Percentiles rank a stretch among this genome's conserved stretches.
Evolutionary conservation across 1,139 yeast species (phyloP).

Genomic region (Kodamaea fungicola): DNA sequence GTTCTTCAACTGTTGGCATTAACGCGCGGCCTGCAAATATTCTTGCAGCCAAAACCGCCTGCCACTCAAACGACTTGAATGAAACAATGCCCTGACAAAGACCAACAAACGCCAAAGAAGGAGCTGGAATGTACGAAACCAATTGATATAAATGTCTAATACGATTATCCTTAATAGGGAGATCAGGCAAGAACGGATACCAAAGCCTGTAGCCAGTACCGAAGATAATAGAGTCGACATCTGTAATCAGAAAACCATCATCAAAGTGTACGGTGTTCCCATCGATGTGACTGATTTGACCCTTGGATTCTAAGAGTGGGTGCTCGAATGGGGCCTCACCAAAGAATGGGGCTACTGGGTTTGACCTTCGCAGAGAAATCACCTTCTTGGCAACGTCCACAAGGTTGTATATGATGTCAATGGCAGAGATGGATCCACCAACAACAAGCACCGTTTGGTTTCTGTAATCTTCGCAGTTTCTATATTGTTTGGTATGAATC

Average conservation of each 20-base stretch:
- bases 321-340: constrained; percentile 13
- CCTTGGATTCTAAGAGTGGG: constrained; percentile 15
- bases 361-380: constrained; percentile 16
- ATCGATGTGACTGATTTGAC: constrained; percentile 16
- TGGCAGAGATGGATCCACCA: constrained; percentile 25
- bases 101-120: constrained; percentile 39
- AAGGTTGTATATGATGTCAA: constrained; percentile 14
- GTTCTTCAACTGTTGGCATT: constrained; percentile 34
- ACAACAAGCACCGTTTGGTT: constrained; percentile 40
- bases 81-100: constrained; percentile 42
- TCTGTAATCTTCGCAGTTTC: constrained; percentile 20
- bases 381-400: constrained; percentile 12
- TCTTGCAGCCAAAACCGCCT: constrained; percentile 41
- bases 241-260: constrained; percentile 24
- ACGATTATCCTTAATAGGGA: constrained; percentile 28
- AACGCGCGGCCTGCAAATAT: constrained; percentile 37
- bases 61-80: constrained; percentile 46
- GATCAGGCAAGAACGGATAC: constrained; percentile 39
- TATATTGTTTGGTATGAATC: constrained; percentile 14
- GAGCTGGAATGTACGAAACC: constrained; percentile 44
- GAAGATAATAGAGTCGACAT: constrained; percentile 39
- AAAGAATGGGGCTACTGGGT: constrained; percentile 4
- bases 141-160: constrained; percentile 38
- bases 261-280: constrained; percentile 24
- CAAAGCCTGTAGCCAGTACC: constrained; percentile 49